Evolutionary conservation across 192 early-diverging fungal genomes (phyloP), one percentile per base, ranked within the genome.

Genomic region (Umbelopsis sp.): DNA sequence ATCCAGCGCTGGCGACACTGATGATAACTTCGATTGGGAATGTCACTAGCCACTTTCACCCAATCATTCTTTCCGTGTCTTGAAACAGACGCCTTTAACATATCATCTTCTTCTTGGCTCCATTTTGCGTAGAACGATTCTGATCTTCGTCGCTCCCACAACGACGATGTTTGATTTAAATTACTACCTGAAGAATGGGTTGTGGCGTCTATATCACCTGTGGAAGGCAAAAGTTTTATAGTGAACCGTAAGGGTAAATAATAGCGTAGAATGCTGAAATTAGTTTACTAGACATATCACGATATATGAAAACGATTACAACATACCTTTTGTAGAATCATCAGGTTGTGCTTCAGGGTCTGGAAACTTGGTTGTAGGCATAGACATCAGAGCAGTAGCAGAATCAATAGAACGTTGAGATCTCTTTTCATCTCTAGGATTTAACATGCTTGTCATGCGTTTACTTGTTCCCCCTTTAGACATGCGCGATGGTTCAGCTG

Each of bases 1-100:
- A 59, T 73, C 83, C 83, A 84, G 1, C 83, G 75, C 47, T 84
- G 82, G 16, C 83, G 70, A 32, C 83, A 84, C 68, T 84, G 83
- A 5, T 81, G 77, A 59, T 81, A 69, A 31, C 45, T 84, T 45
- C 79, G 66, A 53, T 77, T 72, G 20, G 77, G 82, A 2, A 84
- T 72, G 12, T 71, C 65, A 36, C 36, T 32, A 24, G 83, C 76
- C 12, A 83, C 68, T n/a, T 56, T 56, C 26, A 83, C 79, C 83
- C 83, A 84, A 9, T 81, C 74, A 32, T 73, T 72, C 17, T 62
- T 59, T 2, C 83, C 77, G n/a, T 76, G 66, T 59, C 74, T 75
- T 12, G 68, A 73, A 10, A 77, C 75, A 1, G 76, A 59, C 2
- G 70, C 65, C 20, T 76, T 77, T 45, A 83, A 65, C 44, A 69